Evolutionary conservation across 805 yeast genomes (phyloP), one percentile per base, ranked within the genome.

Genomic region (Schwanniomyces sp.): DNA sequence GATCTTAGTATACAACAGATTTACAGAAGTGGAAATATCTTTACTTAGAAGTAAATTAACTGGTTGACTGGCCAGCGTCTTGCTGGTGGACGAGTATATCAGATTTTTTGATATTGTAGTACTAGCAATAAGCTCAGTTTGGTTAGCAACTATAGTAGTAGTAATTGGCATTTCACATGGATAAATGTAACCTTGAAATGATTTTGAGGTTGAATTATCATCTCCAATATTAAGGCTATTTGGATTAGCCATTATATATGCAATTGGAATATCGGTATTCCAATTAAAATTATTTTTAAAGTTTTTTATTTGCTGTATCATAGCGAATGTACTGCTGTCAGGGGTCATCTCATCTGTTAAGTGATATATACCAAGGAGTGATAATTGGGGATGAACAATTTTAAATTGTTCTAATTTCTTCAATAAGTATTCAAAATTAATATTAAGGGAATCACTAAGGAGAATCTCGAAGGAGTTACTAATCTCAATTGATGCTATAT

Each of bases 41-140:
- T 48, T 39, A 25, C 17, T 37, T 37, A 18, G 10, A 21, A 24
- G 16, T n/a, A 14, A 37, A 11, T 37, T 26, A 24, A 37, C 14
- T 5, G 27, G 12, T 11, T 37, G 18, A 18, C 27, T 18, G 2
- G n/a, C 9, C 4, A 11, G 5, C 8, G 18, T n/a, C 16, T 39
- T 39, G n/a, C 12, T 21, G 14, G 32, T 43, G 14, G 42, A 34
- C 11, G 55, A 53, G 36, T 68, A 68, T n/a, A 58, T 44, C 34
- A 54, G 57, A 46, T 66, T 55, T 37, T 66, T 63, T 12, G 50
- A 54, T 8, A 69, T 53, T 5, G 76, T 68, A 5, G 61, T 55
- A 1, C 72, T 56, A 1, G 75, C 66, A 7, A 65, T 63, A 21
- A 52, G 55, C 44, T 72, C 76, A 3, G 66, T 55, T 28, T 65